phyloP scores from a whole-genome alignment of 179 eudicot genomes.

The Amaranthus tricolor region DNA sequence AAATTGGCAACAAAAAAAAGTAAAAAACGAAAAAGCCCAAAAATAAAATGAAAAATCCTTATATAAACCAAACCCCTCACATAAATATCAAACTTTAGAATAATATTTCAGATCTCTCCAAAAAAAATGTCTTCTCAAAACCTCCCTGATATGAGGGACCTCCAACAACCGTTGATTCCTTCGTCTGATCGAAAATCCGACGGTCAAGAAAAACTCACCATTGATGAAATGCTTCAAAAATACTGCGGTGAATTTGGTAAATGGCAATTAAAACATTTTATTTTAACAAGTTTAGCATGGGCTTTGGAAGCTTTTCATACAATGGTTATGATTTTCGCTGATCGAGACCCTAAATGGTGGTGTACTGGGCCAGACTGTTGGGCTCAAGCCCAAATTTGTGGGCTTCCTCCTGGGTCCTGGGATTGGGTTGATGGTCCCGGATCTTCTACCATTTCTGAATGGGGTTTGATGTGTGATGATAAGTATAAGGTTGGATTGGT shows the following conservation, averaged over 20 bases:
- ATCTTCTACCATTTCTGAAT: slow-evolving; percentile 63
- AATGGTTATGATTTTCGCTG: slow-evolving; percentile 87
- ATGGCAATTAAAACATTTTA: slow-evolving; percentile 70
- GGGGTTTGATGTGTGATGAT: slow-evolving; percentile 60
- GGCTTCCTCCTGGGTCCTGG: slow-evolving; percentile 52
- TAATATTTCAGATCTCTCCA: too few species aligned
- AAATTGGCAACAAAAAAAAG: too few species aligned
- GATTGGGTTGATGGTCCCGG: slow-evolving; percentile 53
- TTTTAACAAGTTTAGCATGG: slow-evolving; percentile 71
- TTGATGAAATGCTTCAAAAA: slow-evolving; percentile 61
- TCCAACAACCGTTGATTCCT: slow-evolving; percentile 25
- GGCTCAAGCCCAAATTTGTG: slow-evolving; percentile 31
- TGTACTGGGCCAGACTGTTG: slow-evolving; percentile 40
- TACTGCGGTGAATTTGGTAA: slow-evolving; percentile 79
- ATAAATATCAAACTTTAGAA: too few species aligned
- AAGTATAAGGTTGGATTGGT: slow-evolving; percentile 78
- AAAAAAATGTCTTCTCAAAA: slow-evolving; percentile 20
- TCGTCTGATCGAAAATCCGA: slow-evolving; percentile 10
- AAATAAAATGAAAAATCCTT: too few species aligned
- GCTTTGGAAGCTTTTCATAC: slow-evolving; percentile 87
- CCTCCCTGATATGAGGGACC: neutral
- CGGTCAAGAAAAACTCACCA: slow-evolving; percentile 39
- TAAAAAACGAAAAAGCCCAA: too few species aligned
- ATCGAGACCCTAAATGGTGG: slow-evolving; percentile 71
- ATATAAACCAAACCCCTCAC: too few species aligned